phyloP scores from a whole-genome alignment of 257 asterid genomes.

The Solanum piurae region DNA sequence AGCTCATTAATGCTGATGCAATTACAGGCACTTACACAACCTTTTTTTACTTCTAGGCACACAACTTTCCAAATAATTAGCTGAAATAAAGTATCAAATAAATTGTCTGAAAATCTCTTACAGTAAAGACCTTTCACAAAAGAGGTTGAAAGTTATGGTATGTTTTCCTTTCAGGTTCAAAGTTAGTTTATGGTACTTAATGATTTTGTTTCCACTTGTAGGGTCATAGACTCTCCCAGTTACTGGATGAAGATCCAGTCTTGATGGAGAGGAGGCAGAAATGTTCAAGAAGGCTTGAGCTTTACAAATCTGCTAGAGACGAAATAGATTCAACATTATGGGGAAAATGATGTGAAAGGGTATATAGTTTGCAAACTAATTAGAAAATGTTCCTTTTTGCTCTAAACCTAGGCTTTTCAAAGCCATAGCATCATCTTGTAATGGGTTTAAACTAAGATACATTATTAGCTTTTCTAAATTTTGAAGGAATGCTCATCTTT shows the following conservation, averaged over 20 bases:
- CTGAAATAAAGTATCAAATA: neutral
- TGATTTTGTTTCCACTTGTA: neutral
- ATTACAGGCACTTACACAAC: neutral
- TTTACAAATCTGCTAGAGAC: slow-evolving; percentile 30
- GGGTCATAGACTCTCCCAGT: slow-evolving; percentile 16
- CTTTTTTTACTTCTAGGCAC: neutral
- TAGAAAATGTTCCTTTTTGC: neutral
- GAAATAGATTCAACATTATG: slow-evolving; percentile 24
- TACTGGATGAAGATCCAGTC: slow-evolving; percentile 28
- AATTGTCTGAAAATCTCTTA: neutral
- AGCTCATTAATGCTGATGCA: neutral
- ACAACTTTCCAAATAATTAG: neutral
- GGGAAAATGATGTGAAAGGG: slow-evolving; percentile 9
- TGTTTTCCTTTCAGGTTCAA: neutral
- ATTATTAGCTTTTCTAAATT: neutral
- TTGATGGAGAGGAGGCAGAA: slow-evolving; percentile 27
- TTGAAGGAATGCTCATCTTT: neutral
- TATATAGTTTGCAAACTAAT: neutral
- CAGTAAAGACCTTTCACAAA: neutral
- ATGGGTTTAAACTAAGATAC: neutral
- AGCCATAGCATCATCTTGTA: neutral
- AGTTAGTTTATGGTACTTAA: neutral
- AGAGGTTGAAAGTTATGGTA: neutral
- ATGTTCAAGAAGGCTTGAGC: slow-evolving; percentile 19
- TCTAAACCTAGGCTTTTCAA: neutral